A percentile compares a stretch with the other conserved stretches of the same genome.
Conservation (phyloP, 2,329 filamentous ascomycete genomes). For the Ustilaginoidea virens region DNA sequence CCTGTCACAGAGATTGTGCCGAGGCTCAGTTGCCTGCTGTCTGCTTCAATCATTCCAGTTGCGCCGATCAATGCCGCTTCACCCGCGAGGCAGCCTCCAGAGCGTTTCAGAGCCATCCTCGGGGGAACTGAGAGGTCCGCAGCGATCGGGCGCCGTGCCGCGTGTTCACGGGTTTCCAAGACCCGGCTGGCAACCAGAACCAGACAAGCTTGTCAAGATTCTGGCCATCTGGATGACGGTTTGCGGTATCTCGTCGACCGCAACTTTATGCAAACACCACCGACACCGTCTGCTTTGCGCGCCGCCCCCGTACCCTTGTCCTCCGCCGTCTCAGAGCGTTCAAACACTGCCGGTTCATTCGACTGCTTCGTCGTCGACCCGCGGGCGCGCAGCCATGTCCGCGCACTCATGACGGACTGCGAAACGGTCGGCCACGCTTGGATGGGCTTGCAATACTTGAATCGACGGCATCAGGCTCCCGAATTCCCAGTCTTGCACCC, state of each 20-base stretch:
- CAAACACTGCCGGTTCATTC: constrained; percentile 7
- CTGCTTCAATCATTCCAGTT: constrained; percentile 9
- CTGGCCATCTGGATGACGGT: constrained; percentile 9
- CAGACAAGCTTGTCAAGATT: constrained; percentile 10
- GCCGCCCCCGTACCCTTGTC: constrained; percentile 6
- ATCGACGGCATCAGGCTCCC: constrained; percentile 9
- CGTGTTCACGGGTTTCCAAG: no score
- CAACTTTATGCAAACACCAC: constrained; percentile 10
- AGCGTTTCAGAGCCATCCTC: constrained; percentile 6
- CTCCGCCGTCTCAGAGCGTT: constrained; percentile 8
- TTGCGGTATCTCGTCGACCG: constrained; percentile 12
- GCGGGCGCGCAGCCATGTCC: constrained; percentile 9
- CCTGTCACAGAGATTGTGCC: constrained; percentile 10
- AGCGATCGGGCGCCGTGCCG: no score
- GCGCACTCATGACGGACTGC: constrained; percentile 7
- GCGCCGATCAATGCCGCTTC: constrained; percentile 7
- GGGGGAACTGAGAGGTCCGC: constrained; percentile 7
- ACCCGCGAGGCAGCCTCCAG: constrained; percentile 5
- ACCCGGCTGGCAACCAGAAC: no score
- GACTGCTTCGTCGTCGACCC: constrained; percentile 11
- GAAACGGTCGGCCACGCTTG: constrained; percentile 10
- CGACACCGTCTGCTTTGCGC: constrained; percentile 2
- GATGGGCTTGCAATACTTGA: constrained; percentile 12
- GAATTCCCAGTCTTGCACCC: constrained; percentile 7
- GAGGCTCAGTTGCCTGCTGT: constrained; percentile 13